A percentile compares a stretch with the other conserved stretches of the same genome.
phyloP scores from a whole-genome alignment of 2,329 filamentous ascomycete species.

The Myriosclerotinia curreyana region DNA sequence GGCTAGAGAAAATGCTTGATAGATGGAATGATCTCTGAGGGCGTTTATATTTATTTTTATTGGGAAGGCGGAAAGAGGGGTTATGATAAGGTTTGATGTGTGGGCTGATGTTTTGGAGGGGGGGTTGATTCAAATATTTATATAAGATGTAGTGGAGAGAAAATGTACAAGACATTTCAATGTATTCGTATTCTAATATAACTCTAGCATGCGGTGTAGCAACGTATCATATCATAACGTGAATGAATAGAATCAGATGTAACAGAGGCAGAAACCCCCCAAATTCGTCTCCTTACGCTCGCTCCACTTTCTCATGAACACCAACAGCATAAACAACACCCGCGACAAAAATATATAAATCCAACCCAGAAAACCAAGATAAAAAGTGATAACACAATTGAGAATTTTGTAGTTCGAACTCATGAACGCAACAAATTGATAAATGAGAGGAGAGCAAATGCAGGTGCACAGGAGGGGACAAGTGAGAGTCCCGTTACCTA shows the following conservation, averaged over 20 bases:
- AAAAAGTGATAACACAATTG: too few relatives aligned
- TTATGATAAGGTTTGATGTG: constrained; percentile 10
- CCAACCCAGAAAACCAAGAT: neutral
- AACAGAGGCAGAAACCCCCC: neutral
- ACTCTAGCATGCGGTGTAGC: neutral
- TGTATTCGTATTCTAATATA: neutral
- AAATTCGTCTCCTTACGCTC: neutral
- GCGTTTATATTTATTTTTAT: constrained; percentile 10
- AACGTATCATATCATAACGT: neutral
- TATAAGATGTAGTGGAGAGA: neutral
- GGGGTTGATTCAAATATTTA: constrained; percentile 2
- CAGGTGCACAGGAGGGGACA: too few relatives aligned
- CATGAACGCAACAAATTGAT: too few relatives aligned
- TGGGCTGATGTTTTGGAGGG: neutral
- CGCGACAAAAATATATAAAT: neutral
- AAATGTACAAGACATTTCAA: neutral
- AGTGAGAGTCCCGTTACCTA: too few relatives aligned
- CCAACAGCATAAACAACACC: neutral
- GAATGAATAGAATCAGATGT: neutral
- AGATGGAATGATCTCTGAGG: neutral
- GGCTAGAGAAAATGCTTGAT: constrained; percentile 7
- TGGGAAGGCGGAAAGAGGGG: neutral
- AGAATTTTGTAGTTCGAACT: too few relatives aligned
- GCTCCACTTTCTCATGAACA: too few relatives aligned
- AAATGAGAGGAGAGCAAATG: too few relatives aligned